Percentiles rank a stretch among this genome's conserved stretches.
Conservation (phyloP, 495 filamentous ascomycete species). For the Lindgomyces ingoldianus region DNA sequence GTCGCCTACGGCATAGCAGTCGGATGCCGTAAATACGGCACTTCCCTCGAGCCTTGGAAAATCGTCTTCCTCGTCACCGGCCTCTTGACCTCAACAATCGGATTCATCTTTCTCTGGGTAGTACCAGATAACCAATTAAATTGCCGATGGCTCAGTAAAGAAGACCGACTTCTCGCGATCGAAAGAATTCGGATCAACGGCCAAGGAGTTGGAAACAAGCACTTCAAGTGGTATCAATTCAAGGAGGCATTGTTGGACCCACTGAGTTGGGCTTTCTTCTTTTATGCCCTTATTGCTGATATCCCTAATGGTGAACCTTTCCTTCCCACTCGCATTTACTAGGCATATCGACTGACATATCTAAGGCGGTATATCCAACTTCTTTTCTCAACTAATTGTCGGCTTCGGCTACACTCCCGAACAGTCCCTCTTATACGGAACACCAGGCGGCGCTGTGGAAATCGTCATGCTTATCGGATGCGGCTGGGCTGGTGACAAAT, state of each 20-base stretch:
- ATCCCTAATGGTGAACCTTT: constrained; percentile 57
- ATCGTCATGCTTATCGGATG: constrained; percentile 60
- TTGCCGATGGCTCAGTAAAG: constrained; percentile 63
- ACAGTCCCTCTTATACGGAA: constrained; percentile 65
- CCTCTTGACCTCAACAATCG: constrained; percentile 59
- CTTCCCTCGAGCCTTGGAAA: constrained; percentile 64
- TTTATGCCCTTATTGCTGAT: constrained; percentile 61
- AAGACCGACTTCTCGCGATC: constrained; percentile 56
- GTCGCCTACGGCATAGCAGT: constrained; percentile 67
- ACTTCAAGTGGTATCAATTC: constrained; percentile 46
- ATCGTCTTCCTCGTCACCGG: constrained; percentile 69
- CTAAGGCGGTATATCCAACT: constrained; percentile 66
- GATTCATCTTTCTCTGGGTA: constrained; percentile 61
- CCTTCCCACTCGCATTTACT: neutral
- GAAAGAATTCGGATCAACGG: constrained; percentile 45
- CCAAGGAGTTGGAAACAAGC: constrained; percentile 48
- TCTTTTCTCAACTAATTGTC: constrained; percentile 69
- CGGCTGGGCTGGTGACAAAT: constrained; percentile 62
- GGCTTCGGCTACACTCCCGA: constrained; percentile 59
- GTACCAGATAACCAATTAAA: constrained; percentile 72
- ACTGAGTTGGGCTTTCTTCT: constrained; percentile 60
- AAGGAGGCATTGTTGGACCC: constrained; percentile 45
- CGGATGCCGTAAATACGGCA: constrained; percentile 55
- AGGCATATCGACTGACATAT: neutral
- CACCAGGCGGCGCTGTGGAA: constrained; percentile 67